Base-by-base conservation (phyloP, 352 stramenopile genomes). In the Blastocystis sp. region DNA sequence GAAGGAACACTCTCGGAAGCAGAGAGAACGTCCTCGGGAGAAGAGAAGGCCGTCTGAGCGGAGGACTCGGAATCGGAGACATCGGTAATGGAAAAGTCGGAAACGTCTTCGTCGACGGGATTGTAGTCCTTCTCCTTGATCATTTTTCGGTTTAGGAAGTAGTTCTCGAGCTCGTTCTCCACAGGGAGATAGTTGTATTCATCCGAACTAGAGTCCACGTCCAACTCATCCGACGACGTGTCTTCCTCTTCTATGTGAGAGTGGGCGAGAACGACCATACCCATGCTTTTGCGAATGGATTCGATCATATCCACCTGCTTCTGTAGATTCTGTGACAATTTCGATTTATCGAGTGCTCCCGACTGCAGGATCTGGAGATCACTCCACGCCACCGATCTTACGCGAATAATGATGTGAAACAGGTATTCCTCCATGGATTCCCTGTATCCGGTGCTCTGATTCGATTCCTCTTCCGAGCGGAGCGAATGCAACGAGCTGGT, bases 311-410 rank as follows among this genome's bases (percentile, higher is more conserved):
- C 4, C 9, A 50, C 37, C 29, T 77, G 37, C 66, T 77, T 77
- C 31, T 60, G 66, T 35, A 77, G 37, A 45, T 41, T 45, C 45
- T 16, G n/a, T 10, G 66, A 55, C 45, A 77, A 2, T 55, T 77
- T 77, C 31, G 31, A 59, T 41, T 55, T 45, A 51, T 77, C 66
- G 4, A 77, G 2, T 3, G 66, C 66, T 59, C 50, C 33, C 29
- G 66, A 29, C 45, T 77, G 37, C 35, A 77, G 66, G 16, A 77
- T 50, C 66, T 77, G 24, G 2, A 29, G n/a, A 45, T 77, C 12
- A 74, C 6, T 16, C 16, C 45, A 6, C 6, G 6, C 9, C 45
- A 6, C 45, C 45, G 16, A 55, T 55, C 16, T 16, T 16, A 55
- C 45, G 6, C 16, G 45, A 6, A 55, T 55, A 16, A 55, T 55